phyloP scores from a whole-genome alignment of 352 stramenopile genomes.

The Saprolegnia diclina region DNA sequence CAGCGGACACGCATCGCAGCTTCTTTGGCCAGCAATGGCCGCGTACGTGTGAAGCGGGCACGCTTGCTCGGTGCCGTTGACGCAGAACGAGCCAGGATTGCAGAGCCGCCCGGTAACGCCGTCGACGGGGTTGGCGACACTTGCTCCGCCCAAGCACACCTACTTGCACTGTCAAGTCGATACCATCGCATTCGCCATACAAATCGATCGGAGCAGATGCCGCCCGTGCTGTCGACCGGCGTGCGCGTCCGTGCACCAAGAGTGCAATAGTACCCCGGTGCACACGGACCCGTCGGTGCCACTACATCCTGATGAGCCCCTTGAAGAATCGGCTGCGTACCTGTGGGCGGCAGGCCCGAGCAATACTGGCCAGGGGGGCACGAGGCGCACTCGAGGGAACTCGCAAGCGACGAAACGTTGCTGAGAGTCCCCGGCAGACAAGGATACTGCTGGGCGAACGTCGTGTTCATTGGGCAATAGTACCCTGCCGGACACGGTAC shows the following conservation, averaged over 20 bases:
- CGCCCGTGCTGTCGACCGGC: slow-evolving; percentile 47
- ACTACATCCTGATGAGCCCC: background rate
- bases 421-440: slow-evolving; percentile 62
- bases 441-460: slow-evolving; percentile 40
- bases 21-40: slow-evolving; percentile 37
- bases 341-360: slow-evolving; percentile 45
- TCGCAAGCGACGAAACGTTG: slow-evolving; percentile 37
- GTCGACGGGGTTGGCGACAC: slow-evolving; percentile 45
- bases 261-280: slow-evolving; percentile 62
- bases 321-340: slow-evolving; percentile 28
- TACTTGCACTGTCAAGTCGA: background rate
- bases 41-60: slow-evolving; percentile 75
- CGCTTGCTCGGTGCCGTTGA: slow-evolving; percentile 46
- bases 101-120: slow-evolving; percentile 48
- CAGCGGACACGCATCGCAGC: slow-evolving; percentile 46
- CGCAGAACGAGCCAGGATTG: slow-evolving; percentile 62
- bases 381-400: slow-evolving; percentile 37
- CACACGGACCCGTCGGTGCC: slow-evolving; percentile 50
- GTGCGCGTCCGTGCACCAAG: slow-evolving; percentile 35
- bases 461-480: slow-evolving; percentile 66
- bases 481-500: slow-evolving; percentile 55
- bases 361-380: slow-evolving; percentile 82
- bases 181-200: slow-evolving; percentile 17
- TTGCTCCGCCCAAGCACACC: slow-evolving; percentile 60
- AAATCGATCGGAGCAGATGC: slow-evolving; percentile 45